A percentile compares a stretch with the other conserved stretches of the same genome.
Evolutionary conservation across 1,139 yeast genomes (phyloP).

Genomic region (Lodderomyces orthopsilosis): DNA sequence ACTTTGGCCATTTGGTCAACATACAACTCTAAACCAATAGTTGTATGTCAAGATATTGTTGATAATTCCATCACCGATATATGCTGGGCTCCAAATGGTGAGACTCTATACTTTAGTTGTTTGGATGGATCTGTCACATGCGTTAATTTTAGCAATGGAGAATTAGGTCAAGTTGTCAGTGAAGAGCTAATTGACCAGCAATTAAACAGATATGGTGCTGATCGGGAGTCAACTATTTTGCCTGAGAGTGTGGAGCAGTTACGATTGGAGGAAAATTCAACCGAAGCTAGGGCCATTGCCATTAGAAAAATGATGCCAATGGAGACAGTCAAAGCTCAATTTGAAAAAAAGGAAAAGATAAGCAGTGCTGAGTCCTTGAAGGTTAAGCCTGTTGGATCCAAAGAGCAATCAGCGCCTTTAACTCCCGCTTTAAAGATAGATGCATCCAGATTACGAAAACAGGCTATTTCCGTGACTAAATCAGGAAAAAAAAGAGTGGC

Average conservation of each 20-base stretch:
- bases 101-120: slow-evolving; percentile 67
- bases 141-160: slow-evolving; percentile 64
- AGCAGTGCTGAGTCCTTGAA: slow-evolving; percentile 4
- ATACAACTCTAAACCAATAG: slow-evolving; percentile 54
- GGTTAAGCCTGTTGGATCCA: slow-evolving; percentile 6
- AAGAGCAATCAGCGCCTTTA: slow-evolving; percentile 5
- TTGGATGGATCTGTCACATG: slow-evolving; percentile 81
- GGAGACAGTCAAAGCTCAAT: slow-evolving; percentile 1
- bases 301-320: slow-evolving; percentile 12
- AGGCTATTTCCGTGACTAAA: slow-evolving; percentile 54
- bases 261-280: slow-evolving; percentile 55
- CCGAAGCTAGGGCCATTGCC: slow-evolving; percentile 10
- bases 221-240: slow-evolving; percentile 74
- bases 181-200: slow-evolving; percentile 63
- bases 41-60: slow-evolving; percentile 62
- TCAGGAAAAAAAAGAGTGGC: slow-evolving; percentile 86
- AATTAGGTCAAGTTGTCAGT: slow-evolving; percentile 72
- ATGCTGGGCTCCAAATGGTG: slow-evolving; percentile 79
- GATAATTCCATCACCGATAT: slow-evolving; percentile 68
- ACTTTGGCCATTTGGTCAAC: slow-evolving; percentile 73
- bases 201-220: slow-evolving; percentile 83
- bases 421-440: slow-evolving; percentile 9
- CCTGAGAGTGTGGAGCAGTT: slow-evolving; percentile 88
- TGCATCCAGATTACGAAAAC: slow-evolving; percentile 14
- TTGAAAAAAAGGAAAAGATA: slow-evolving; percentile 4